These are phyloP conservation scores for Harringtonia lauricola DNA, from an alignment of 2,329 filamentous ascomycete species.

Conservation along the genomic window DNA sequence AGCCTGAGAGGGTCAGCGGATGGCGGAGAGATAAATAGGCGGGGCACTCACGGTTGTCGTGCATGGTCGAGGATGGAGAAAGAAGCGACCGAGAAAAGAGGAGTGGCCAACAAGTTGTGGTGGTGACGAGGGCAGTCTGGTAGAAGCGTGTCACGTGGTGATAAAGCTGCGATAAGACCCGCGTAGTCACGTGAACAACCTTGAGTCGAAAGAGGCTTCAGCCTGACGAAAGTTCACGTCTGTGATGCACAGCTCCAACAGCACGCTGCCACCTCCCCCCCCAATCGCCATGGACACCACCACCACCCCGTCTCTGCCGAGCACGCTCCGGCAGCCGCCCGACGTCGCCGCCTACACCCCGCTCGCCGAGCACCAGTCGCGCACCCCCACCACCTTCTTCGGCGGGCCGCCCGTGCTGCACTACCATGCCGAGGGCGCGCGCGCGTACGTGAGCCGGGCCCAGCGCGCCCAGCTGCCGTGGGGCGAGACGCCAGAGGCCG, in stretches of 20 bases:
- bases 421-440: conserved; percentile 44
- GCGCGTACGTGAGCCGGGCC: conserved; percentile 43
- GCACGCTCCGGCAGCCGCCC: conserved; percentile 47
- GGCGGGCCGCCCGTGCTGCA: conserved; percentile 62
- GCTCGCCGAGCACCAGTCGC: conserved; percentile 57
- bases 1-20: conserved; percentile 32
- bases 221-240: too few relatives aligned
- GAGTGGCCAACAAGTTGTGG: too few relatives aligned
- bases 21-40: too few relatives aligned
- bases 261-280: background rate
- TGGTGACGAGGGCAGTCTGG: too few relatives aligned
- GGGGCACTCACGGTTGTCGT: conserved; percentile 9
- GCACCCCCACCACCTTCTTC: conserved; percentile 64
- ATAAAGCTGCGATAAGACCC: background rate
- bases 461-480: conserved; percentile 45
- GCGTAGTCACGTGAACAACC: background rate
- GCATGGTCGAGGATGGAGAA: conserved; percentile 3
- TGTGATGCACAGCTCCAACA: too few relatives aligned
- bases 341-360: conserved; percentile 48
- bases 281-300: background rate
- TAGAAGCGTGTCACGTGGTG: conserved; percentile 6
- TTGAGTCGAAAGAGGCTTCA: too few relatives aligned
- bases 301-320: conserved; percentile 19
- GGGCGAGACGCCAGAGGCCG: conserved; percentile 27
- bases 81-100: background rate